Percentiles rank a stretch among this genome's conserved stretches.
Evolutionary conservation across 768 basidiomycete genomes (phyloP).

Genomic region (Imleria badia): DNA sequence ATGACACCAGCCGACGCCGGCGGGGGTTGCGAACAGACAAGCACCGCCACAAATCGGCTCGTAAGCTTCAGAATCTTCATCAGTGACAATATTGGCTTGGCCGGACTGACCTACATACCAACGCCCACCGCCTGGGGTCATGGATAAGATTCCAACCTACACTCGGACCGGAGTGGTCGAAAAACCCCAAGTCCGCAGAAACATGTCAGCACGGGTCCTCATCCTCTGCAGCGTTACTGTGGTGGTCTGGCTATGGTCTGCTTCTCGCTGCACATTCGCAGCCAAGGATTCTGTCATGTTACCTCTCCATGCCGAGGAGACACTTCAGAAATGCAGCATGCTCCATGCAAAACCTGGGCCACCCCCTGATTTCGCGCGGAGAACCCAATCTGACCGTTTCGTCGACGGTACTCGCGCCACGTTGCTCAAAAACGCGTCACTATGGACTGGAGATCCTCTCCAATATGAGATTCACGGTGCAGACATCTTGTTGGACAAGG

Average conservation of each 20-base stretch:
- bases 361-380: slow-evolving; percentile 31
- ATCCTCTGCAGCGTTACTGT: slow-evolving; percentile 16
- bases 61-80: too few species aligned
- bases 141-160: slow-evolving; percentile 31
- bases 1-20: too few species aligned
- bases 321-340: slow-evolving; percentile 34
- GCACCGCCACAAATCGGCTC: too few species aligned
- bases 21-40: too few species aligned
- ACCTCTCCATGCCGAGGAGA: slow-evolving; percentile 30
- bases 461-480: slow-evolving; percentile 38
- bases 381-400: slow-evolving; percentile 39
- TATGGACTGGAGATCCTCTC: slow-evolving; percentile 50
- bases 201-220: slow-evolving; percentile 13
- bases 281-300: slow-evolving; percentile 16
- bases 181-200: slow-evolving; percentile 9
- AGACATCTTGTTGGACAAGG: slow-evolving; percentile 41
- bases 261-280: slow-evolving; percentile 12
- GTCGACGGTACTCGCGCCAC: slow-evolving; percentile 38
- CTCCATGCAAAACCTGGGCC: slow-evolving; percentile 40
- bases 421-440: slow-evolving; percentile 46
- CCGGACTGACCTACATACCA: too few species aligned
- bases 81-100: too few species aligned
- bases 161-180: slow-evolving; percentile 7
- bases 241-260: slow-evolving; percentile 20
- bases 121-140: slow-evolving; percentile 3